Evolutionary conservation across 352 stramenopile genomes (phyloP), one percentile per base, ranked within the genome.

Genomic region (Phytophthora fragariae): DNA sequence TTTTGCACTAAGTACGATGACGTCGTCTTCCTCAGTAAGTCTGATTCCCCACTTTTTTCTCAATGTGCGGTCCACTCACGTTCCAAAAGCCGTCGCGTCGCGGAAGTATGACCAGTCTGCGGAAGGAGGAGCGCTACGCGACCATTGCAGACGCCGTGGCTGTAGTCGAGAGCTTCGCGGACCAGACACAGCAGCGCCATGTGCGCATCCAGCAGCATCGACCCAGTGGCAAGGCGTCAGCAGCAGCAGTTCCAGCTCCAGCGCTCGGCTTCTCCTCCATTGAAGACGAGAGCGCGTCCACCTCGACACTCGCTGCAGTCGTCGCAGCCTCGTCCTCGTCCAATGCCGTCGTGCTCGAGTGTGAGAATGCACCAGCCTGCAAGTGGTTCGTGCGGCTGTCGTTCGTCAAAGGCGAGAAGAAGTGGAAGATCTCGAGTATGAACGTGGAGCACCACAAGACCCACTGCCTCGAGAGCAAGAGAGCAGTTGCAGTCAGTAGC

Each of bases 371-470:
- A 35, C 86, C 86, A 8, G 66, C 74, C 57, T 93, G 86, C 80
- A 93, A 91, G 68, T 93, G 86, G 86, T 93, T 92, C 56, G 86
- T 93, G 75, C 81, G 81, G 5, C 67, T 93, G 52, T 77, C 74
- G 52, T 89, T 85, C 61, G 71, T 85, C 58, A 91, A 90, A 73
- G 85, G 76, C 57, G 86, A 92, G 53, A 83, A 85, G 52, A 82
- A 86, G 58, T 93, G 86, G 86, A 91, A 90, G 64, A 87, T 93
- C 57, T 92, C 86, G 12, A 92, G 83, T 53, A 88, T 91, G 81
- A 92, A 84, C 72, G 77, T 77, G 57, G 65, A 79, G 47, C 86
- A 93, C 63, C 83, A 91, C 67, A 87, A 84, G 70, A 87, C 63
- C n/a, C 73, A 90, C 62, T 93, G 86, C 66, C 11, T 57, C 21